Evolutionary conservation across 352 stramenopile genomes (phyloP).

Genomic region (Phytophthora meadii): DNA sequence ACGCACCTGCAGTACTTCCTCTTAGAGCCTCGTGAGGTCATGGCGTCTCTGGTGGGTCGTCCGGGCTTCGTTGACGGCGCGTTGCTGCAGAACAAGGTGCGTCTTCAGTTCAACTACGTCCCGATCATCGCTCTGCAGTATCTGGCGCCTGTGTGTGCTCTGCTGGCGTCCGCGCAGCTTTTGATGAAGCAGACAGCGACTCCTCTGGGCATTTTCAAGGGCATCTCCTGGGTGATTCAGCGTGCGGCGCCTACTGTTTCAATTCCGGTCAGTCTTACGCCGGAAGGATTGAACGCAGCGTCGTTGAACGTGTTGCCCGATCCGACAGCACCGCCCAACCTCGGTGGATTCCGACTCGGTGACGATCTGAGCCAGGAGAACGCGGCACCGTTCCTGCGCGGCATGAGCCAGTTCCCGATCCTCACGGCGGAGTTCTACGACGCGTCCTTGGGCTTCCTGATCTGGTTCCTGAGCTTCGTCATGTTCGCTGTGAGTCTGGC

Average conservation of each 20-base stretch:
- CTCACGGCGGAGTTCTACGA: slow-evolving; percentile 67
- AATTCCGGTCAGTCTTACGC: slow-evolving; percentile 24
- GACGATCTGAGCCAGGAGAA: slow-evolving; percentile 54
- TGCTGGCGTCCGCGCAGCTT: slow-evolving; percentile 56
- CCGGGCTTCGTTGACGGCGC: slow-evolving; percentile 62
- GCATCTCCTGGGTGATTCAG: slow-evolving; percentile 37
- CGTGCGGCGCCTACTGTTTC: slow-evolving; percentile 20
- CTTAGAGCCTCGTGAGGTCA: slow-evolving; percentile 75
- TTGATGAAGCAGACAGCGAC: slow-evolving; percentile 63
- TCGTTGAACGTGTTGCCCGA: slow-evolving; percentile 50
- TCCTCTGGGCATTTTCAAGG: slow-evolving; percentile 53
- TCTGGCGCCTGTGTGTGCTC: slow-evolving; percentile 56
- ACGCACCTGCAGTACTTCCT: slow-evolving; percentile 79
- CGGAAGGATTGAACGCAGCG: slow-evolving; percentile 17
- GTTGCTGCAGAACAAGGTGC: slow-evolving; percentile 71
- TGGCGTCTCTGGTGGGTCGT: slow-evolving; percentile 63
- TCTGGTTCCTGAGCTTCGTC: slow-evolving; percentile 75
- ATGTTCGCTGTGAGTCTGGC: slow-evolving; percentile 71
- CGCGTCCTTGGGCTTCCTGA: slow-evolving; percentile 68
- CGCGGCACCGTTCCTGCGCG: slow-evolving; percentile 62
- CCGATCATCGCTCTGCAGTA: slow-evolving; percentile 85
- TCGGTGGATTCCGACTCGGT: slow-evolving; percentile 66
- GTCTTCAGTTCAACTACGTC: slow-evolving; percentile 85
- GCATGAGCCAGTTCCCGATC: slow-evolving; percentile 69
- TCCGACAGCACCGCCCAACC: slow-evolving; percentile 39